phyloP scores from a whole-genome alignment of 805 yeast genomes.

The Ogataea wickerhamii region DNA sequence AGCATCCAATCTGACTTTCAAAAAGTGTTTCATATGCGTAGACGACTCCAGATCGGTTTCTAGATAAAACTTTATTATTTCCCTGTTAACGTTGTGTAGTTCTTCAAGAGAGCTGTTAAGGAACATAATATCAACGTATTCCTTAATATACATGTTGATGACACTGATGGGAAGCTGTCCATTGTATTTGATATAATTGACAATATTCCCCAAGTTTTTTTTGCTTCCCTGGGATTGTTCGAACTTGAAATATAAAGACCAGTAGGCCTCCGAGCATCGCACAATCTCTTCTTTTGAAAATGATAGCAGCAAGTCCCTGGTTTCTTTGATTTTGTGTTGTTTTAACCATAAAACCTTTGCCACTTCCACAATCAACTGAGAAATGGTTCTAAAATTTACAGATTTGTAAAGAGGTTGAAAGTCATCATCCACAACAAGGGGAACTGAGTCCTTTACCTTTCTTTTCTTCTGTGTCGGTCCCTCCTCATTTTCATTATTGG shows the following conservation, averaged over 20 bases:
- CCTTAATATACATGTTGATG: constrained; percentile 40
- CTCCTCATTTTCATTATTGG: neutral
- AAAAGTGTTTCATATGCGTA: constrained; percentile 28
- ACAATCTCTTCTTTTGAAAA: constrained; percentile 32
- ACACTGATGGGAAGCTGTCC: constrained; percentile 46
- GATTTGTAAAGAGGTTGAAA: constrained; percentile 14
- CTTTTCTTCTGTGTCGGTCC: constrained; percentile 9
- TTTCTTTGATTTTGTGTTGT: constrained; percentile 16
- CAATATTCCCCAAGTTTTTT: constrained; percentile 41
- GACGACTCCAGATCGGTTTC: constrained; percentile 34
- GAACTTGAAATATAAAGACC: constrained; percentile 55
- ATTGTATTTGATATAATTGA: constrained; percentile 41
- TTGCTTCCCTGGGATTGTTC: constrained; percentile 45
- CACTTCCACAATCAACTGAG: constrained; percentile 29
- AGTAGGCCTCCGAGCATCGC: constrained; percentile 44
- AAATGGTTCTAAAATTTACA: constrained; percentile 21
- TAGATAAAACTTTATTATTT: constrained; percentile 22
- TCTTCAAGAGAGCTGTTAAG: constrained; percentile 25
- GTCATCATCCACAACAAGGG: constrained; percentile 6
- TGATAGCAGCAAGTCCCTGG: constrained; percentile 25
- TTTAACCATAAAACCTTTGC: constrained; percentile 27
- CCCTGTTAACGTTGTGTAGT: constrained; percentile 19
- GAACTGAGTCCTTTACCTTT: neutral
- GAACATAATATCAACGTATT: constrained; percentile 37
- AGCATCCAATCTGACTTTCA: constrained; percentile 30